Percentiles rank a stretch among this genome's conserved stretches.
Evolutionary conservation across 2,329 filamentous ascomycete species (phyloP).

Genomic region (Canariomyces notabilis): DNA sequence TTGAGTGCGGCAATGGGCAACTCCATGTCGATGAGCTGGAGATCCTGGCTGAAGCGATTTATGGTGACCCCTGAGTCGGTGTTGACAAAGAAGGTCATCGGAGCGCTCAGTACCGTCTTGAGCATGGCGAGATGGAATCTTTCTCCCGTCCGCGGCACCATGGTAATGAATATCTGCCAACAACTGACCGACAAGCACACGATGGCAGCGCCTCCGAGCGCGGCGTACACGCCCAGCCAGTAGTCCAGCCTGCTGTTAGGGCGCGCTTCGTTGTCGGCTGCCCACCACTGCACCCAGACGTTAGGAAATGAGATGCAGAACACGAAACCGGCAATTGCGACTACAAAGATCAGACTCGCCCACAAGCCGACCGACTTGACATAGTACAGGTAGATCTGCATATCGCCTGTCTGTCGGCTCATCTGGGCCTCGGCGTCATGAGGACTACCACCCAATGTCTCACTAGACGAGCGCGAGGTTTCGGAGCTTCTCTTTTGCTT

Average conservation of each 20-base stretch:
- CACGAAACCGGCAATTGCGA: conserved; percentile 22
- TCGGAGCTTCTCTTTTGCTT: conserved; percentile 7
- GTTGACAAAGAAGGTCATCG: conserved; percentile 31
- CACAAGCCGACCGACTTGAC: conserved; percentile 23
- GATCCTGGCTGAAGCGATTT: conserved; percentile 33
- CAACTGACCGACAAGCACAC: conserved; percentile 23
- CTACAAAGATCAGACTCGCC: conserved; percentile 19
- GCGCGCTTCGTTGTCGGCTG: conserved; percentile 35
- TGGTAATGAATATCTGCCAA: conserved; percentile 30
- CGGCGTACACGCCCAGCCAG: conserved; percentile 35
- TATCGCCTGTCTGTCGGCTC: conserved; percentile 22
- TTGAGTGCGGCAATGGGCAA: conserved; percentile 27
- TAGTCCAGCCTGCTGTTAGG: conserved; percentile 35
- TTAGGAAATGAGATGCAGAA: conserved; percentile 25
- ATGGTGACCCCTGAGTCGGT: conserved; percentile 32
- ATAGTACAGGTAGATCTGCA: conserved; percentile 25
- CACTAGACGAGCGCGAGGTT: conserved; percentile 14
- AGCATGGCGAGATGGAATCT: conserved; percentile 28
- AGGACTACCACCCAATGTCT: not conserved
- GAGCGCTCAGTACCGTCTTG: conserved; percentile 29
- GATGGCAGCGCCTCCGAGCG: conserved; percentile 25
- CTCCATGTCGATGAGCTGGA: conserved; percentile 28
- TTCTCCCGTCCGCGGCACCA: conserved; percentile 30
- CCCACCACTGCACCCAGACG: conserved; percentile 47
- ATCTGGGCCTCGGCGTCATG: conserved; percentile 1